Conservation (phyloP, 257 asterid genomes). For the Cinchona pubescens region DNA sequence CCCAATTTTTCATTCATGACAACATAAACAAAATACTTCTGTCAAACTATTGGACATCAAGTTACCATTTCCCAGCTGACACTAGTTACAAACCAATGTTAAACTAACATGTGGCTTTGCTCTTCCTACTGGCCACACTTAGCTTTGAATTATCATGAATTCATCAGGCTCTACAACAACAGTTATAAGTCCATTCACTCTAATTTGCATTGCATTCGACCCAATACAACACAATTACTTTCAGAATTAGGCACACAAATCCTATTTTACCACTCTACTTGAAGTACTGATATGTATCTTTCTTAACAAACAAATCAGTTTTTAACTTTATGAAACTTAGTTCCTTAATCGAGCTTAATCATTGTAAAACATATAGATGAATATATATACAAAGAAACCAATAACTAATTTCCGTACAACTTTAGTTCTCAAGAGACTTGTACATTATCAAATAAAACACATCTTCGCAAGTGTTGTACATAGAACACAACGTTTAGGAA, state of each 20-base stretch:
- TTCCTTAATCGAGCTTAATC: neutral
- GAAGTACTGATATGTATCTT: neutral
- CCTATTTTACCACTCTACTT: neutral
- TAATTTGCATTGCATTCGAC: neutral
- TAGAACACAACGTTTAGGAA: no score
- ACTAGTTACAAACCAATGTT: neutral
- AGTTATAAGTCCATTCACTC: neutral
- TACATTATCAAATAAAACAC: neutral
- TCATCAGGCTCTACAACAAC: neutral
- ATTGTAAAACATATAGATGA: neutral
- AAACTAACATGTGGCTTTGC: neutral
- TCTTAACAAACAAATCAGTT: neutral
- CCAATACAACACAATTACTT: neutral
- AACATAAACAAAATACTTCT: constrained; percentile 1
- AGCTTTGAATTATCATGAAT: neutral
- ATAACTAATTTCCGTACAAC: neutral
- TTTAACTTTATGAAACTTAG: neutral
- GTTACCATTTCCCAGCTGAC: neutral
- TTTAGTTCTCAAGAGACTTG: neutral
- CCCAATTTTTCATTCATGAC: neutral
- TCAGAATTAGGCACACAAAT: neutral
- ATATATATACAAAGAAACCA: neutral
- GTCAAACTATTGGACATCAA: neutral
- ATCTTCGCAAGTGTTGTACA: neutral
- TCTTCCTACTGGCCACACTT: neutral